Evolutionary conservation across 345 rosid genomes (phyloP).

Genomic region (Pseudoturritis turrita): DNA sequence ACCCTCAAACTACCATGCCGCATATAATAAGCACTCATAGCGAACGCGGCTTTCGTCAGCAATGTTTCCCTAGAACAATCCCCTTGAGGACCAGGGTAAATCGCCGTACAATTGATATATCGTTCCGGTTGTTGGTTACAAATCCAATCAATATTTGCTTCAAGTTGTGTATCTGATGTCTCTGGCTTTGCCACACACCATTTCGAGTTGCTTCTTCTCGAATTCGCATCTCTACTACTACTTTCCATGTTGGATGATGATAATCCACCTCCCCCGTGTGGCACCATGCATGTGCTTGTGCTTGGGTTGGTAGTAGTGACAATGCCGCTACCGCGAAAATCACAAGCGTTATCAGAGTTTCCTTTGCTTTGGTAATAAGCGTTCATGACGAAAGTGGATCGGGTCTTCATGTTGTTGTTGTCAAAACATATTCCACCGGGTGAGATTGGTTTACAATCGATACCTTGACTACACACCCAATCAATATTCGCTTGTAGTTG

Average conservation of each 20-base stretch:
- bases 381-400: constrained; percentile 70
- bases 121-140: background rate
- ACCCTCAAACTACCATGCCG: fast-evolving
- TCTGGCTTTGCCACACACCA: background rate
- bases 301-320: constrained; percentile 46
- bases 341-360: constrained; percentile 46
- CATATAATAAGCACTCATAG: background rate
- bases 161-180: background rate
- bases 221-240: background rate
- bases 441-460: constrained; percentile 73
- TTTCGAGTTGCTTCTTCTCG: background rate
- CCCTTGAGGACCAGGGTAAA: background rate
- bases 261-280: background rate
- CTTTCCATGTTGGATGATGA: background rate
- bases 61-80: background rate
- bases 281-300: background rate
- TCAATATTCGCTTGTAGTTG: constrained; percentile 56
- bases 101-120: background rate
- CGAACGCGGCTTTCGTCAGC: background rate
- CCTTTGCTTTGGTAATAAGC: constrained; percentile 64
- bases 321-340: constrained; percentile 61
- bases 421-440: constrained; percentile 50
- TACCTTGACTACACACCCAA: constrained; percentile 73
- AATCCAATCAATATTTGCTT: background rate
- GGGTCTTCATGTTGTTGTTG: constrained; percentile 52